A percentile compares a stretch with the other conserved stretches of the same genome.
Evolutionary conservation across 805 yeast species (phyloP).

Genomic region (Lipomyces sp.): DNA sequence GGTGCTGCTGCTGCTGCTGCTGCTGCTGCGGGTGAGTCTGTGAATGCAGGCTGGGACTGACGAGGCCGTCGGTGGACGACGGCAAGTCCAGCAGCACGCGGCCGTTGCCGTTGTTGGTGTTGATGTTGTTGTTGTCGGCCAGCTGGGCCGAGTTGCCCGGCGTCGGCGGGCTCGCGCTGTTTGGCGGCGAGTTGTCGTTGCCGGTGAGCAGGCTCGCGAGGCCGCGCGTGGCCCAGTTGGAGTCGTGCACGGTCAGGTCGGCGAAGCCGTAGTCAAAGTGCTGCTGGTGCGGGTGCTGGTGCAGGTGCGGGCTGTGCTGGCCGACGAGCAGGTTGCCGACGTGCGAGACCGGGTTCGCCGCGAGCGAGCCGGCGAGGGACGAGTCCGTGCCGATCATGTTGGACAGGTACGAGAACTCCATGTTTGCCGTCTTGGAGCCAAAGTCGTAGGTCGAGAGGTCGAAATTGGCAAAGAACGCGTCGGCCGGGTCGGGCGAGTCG

Average conservation of each 20-base stretch:
- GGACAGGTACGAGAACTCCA: constrained; percentile 39
- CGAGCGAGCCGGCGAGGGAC: constrained; percentile 14
- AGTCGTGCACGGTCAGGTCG: constrained; percentile 25
- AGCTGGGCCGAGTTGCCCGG: not conserved
- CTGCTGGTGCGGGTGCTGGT: not conserved
- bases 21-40: not conserved
- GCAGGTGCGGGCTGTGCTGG: not conserved
- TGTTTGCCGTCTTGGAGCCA: constrained; percentile 38
- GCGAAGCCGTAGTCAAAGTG: constrained; percentile 15
- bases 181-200: constrained; percentile 19
- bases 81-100: not conserved
- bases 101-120: not conserved
- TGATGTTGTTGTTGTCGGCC: not conserved
- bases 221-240: constrained; percentile 28
- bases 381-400: constrained; percentile 33
- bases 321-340: not conserved
- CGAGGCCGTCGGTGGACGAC: not conserved
- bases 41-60: not conserved
- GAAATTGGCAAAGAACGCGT: constrained; percentile 18
- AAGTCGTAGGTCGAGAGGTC: constrained; percentile 32
- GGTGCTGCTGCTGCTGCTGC: not conserved
- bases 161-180: constrained; percentile 26
- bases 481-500: constrained; percentile 17
- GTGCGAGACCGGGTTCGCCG: constrained; percentile 6
- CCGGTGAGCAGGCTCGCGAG: constrained; percentile 25